Base-by-base conservation (phyloP, 768 basidiomycete species). In the Lactarius pseudohatsudake region DNA sequence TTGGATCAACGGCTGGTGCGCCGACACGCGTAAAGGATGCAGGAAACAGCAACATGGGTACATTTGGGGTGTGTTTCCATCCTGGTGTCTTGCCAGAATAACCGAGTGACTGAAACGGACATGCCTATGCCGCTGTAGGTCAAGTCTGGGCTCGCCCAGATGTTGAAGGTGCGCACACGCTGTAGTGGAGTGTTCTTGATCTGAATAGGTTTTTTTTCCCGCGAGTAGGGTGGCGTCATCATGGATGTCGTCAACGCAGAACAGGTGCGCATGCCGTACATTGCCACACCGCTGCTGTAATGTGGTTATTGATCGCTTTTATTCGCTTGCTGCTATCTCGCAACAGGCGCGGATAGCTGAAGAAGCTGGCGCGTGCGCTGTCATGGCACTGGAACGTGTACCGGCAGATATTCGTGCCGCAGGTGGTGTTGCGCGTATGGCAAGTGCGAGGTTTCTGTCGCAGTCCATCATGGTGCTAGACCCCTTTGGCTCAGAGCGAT, bases 341-440 rank as follows among this genome's bases (percentile, higher is more conserved):
- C 22, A 26, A 7, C 69, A 96, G 90, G 96, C 96, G 66, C 90
- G 91, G 68, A 95, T 98, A 72, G 96, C 96, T 55, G 96, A 98
- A 75, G 94, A 95, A 75, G 96, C 96, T 10, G 96, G 96, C 56
- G 96, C 96, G 8, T 94, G 93, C 75, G 96, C 96, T 66, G 96
- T 99, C 69, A 98, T 99, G 96, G 94, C 94, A 4, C 84, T 96
- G 38, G 94, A 97, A 77, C 84, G 95, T 64, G 93, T 99, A 3
- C 96, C 96, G 11, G 95, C 96, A 15, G 94, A 98, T 75, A 98
- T 99, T 74, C 85, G 96, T 67, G 83, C 83, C 20, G 81, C 92
- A 75, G 96, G 96, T 38, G 96, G 96, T 65, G 96, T 99, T 62
- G 94, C 96, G 0, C 84, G 96, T 67, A 99, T 99, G 96, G 94